These are phyloP conservation scores for Fonsecaea monophora DNA, from an alignment of 2,329 filamentous ascomycete species.

Conservation along the genomic window DNA sequence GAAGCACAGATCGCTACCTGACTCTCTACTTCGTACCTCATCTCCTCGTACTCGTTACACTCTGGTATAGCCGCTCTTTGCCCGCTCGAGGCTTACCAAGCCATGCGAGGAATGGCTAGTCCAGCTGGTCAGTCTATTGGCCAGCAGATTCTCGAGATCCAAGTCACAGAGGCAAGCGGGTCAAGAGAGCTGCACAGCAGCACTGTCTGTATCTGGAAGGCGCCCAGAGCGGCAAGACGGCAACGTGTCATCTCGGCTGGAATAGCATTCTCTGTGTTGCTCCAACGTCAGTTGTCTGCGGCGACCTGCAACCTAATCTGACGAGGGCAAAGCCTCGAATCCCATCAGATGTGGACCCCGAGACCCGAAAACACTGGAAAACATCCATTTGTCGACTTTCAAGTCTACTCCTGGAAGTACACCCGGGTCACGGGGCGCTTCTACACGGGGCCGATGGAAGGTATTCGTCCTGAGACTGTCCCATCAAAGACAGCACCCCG, in stretches of 20 bases:
- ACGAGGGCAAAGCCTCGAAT: not conserved
- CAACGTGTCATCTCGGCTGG: not conserved
- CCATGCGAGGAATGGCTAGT: conserved; percentile 13
- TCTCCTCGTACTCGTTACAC: not conserved
- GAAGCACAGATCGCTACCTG: conserved; percentile 6
- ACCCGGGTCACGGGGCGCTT: not conserved
- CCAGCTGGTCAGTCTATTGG: not conserved
- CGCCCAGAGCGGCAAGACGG: conserved; percentile 2
- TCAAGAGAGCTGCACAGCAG: conserved; percentile 5
- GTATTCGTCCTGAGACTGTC: not conserved
- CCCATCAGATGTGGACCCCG: not conserved
- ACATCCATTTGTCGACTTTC: not conserved
- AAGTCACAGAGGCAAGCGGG: not conserved
- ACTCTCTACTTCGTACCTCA: not conserved
- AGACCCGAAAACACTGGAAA: not conserved
- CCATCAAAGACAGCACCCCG: not conserved
- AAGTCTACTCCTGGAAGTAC: not conserved
- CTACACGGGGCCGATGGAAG: not conserved
- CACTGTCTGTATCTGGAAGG: conserved; percentile 9
- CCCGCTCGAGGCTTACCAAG: conserved; percentile 19
- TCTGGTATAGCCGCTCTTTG: conserved; percentile 7
- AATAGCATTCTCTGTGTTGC: not conserved
- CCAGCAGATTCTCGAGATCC: not conserved
- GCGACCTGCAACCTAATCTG: not conserved
- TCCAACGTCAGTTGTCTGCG: not conserved